These are phyloP conservation scores for Acanthamoeba divionensis DNA, from an alignment of 208 protist species.

Conservation along the genomic window DNA sequence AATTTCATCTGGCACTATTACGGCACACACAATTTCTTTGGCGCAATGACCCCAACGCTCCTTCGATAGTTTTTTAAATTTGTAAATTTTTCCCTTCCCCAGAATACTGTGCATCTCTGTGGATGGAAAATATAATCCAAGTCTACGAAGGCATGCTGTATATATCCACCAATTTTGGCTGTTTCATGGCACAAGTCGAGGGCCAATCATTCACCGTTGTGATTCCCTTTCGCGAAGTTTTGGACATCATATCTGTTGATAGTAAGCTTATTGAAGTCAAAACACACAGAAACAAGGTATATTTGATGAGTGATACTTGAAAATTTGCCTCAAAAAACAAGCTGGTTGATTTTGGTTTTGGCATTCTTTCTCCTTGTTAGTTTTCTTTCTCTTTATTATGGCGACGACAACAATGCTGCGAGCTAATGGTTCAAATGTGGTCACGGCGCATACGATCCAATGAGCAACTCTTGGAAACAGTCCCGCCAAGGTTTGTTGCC, in stretches of 20 bases:
- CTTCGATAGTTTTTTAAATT: no score
- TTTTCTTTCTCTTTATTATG: constrained; percentile 46
- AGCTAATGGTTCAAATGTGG: constrained; percentile 50
- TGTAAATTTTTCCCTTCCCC: no score
- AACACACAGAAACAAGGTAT: constrained; percentile 34
- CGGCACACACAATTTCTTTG: neutral
- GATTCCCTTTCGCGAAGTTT: constrained; percentile 43
- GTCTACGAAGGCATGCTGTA: constrained; percentile 27
- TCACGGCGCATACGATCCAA: constrained; percentile 4
- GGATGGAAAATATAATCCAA: constrained; percentile 26
- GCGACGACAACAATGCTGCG: constrained; percentile 50
- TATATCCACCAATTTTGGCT: constrained; percentile 32
- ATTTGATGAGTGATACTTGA: no score
- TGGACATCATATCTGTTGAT: constrained; percentile 39
- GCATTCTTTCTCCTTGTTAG: no score
- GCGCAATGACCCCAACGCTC: no score
- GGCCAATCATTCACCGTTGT: constrained; percentile 24
- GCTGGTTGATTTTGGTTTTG: no score
- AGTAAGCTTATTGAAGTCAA: constrained; percentile 46
- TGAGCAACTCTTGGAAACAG: constrained; percentile 25
- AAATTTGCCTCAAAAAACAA: no score
- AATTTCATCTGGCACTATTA: neutral
- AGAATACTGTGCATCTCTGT: neutral
- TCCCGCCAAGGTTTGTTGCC: neutral
- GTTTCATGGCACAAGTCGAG: constrained; percentile 21